Conservation (phyloP, 805 yeast species). For the Lipomyces chichibuensis region DNA sequence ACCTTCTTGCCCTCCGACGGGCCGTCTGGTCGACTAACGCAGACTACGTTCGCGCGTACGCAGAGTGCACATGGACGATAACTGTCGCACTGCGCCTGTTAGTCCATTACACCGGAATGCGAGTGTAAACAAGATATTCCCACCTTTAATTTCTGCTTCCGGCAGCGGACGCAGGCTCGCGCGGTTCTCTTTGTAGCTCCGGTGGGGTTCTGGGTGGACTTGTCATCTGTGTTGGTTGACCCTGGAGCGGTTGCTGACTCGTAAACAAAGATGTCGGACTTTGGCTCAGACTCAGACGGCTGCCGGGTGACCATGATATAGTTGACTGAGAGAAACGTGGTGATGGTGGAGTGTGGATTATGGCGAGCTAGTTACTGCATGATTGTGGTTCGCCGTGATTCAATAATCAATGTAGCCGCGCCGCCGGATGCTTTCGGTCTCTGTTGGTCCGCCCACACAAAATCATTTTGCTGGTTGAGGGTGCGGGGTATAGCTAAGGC, state of each 20-base stretch:
- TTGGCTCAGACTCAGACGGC: background rate
- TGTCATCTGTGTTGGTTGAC: constrained; percentile 2
- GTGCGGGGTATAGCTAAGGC: too few species aligned
- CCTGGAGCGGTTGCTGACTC: constrained; percentile 14
- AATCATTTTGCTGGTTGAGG: too few species aligned
- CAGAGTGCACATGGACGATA: constrained; percentile 36
- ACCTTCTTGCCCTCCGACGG: background rate
- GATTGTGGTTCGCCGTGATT: too few species aligned
- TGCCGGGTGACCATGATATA: constrained; percentile 12
- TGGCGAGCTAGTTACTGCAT: background rate
- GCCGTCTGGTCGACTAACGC: constrained; percentile 29
- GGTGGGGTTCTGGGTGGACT: constrained; percentile 3
- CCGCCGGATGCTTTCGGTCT: too few species aligned
- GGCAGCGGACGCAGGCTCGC: constrained; percentile 34
- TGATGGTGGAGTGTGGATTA: background rate
- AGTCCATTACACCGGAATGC: background rate
- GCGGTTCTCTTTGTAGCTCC: constrained; percentile 27
- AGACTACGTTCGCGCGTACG: constrained; percentile 34
- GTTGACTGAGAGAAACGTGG: background rate
- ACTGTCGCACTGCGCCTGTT: constrained; percentile 24
- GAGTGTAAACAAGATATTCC: background rate
- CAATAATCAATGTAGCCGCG: too few species aligned
- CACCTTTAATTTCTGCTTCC: constrained; percentile 33
- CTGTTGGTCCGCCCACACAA: too few species aligned
- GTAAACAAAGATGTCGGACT: constrained; percentile 26